phyloP scores from a whole-genome alignment of 1,139 yeast species.

The Geotrichum klebahnii region DNA sequence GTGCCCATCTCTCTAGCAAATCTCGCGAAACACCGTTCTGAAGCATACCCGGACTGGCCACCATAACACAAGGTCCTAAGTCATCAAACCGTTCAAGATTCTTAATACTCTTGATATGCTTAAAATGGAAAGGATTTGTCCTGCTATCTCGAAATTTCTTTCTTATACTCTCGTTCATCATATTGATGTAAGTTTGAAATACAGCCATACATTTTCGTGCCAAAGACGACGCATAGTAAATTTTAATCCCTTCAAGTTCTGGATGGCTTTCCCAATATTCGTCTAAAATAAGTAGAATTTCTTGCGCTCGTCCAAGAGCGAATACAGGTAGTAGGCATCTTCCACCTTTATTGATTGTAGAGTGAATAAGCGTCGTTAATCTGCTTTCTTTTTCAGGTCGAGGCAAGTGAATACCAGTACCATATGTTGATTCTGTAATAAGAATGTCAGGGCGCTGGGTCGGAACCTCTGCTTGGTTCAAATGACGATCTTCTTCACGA shows the following conservation, averaged over 20 bases:
- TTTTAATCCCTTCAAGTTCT: slow-evolving; percentile 75
- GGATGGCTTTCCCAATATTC: slow-evolving; percentile 89
- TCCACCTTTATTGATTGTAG: slow-evolving; percentile 84
- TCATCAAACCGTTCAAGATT: slow-evolving; percentile 84
- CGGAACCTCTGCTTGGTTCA: slow-evolving; percentile 93
- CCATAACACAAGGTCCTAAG: slow-evolving; percentile 90
- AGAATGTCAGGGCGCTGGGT: slow-evolving; percentile 82
- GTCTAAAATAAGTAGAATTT: slow-evolving; percentile 77
- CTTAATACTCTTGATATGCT: slow-evolving; percentile 74
- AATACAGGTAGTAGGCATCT: slow-evolving; percentile 89
- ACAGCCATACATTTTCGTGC: slow-evolving; percentile 97
- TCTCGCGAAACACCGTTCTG: slow-evolving; percentile 94
- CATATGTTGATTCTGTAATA: slow-evolving; percentile 93
- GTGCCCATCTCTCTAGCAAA: slow-evolving; percentile 91
- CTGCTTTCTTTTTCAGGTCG: slow-evolving; percentile 77
- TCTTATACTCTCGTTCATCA: slow-evolving; percentile 92
- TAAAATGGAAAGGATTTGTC: slow-evolving; percentile 84
- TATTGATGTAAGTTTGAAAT: slow-evolving; percentile 90
- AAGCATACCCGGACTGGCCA: slow-evolving; percentile 97
- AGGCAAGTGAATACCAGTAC: slow-evolving; percentile 96
- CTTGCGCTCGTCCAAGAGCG: slow-evolving; percentile 96
- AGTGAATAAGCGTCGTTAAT: slow-evolving; percentile 75
- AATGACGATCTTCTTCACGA: slow-evolving; percentile 90
- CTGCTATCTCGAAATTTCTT: slow-evolving; percentile 70
- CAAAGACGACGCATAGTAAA: slow-evolving; percentile 86